Evolutionary conservation across 371 early-diverging fungal genomes (phyloP).

Genomic region (Mucor piriformis): DNA sequence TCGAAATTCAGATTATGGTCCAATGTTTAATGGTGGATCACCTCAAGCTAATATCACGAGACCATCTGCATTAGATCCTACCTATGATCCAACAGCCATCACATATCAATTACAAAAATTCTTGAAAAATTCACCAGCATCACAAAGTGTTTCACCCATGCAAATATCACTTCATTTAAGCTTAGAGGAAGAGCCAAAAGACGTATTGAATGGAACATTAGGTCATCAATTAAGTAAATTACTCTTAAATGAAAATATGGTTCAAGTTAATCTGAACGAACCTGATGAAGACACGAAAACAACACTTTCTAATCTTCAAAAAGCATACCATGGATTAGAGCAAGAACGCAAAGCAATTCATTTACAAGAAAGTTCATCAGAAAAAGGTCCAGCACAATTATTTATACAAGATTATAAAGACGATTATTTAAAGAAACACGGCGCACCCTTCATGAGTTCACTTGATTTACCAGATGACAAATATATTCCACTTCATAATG

Average conservation of each 20-base stretch:
- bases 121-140: not conserved
- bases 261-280: not conserved
- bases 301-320: not conserved
- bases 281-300: not conserved
- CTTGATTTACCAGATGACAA: conserved; percentile 23
- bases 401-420: conserved; percentile 2
- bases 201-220: not conserved
- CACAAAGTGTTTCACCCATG: not conserved
- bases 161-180: not conserved
- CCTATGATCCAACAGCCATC: conserved; percentile 2
- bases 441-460: conserved; percentile 11
- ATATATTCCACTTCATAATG: conserved; percentile 17
- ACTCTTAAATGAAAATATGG: not conserved
- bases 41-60: not conserved
- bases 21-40: not conserved
- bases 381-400: not conserved
- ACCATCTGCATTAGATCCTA: conserved; percentile 2
- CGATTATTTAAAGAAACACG: not conserved
- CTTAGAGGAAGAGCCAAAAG: not conserved
- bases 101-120: conserved; percentile 23
- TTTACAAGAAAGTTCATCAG: not conserved
- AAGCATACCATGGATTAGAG: not conserved
- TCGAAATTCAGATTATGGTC: not conserved
- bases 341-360: not conserved
- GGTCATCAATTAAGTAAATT: not conserved